These are phyloP conservation scores for Vitis hybrid DNA, from an alignment of 177 flowering plant species.

Conservation along the genomic window DNA sequence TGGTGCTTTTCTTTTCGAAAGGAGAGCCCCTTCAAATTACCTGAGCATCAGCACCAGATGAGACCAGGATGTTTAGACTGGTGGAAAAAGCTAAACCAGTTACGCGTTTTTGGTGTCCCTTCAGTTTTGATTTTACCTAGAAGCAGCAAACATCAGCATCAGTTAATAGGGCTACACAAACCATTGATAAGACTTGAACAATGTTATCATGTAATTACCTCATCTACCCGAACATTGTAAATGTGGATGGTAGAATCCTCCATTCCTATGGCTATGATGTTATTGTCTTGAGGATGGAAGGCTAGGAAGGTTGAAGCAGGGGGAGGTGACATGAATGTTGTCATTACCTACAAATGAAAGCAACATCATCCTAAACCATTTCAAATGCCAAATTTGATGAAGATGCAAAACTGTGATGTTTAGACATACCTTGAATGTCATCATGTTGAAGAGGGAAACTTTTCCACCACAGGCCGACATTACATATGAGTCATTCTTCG, in stretches of 20 bases:
- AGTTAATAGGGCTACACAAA: neutral
- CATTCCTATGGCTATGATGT: conserved; percentile 93
- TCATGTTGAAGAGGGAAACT: conserved; percentile 91
- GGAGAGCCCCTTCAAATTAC: conserved; percentile 31
- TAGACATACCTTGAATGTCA: conserved; percentile 81
- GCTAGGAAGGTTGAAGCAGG: conserved; percentile 91
- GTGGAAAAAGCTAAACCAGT: conserved; percentile 88
- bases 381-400: neutral
- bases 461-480: conserved; percentile 95
- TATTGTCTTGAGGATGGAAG: conserved; percentile 94
- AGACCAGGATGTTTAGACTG: conserved; percentile 70
- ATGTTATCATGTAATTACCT: conserved; percentile 42
- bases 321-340: conserved; percentile 92
- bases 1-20: neutral
- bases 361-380: neutral
- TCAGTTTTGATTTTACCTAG: conserved; percentile 78
- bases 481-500: conserved; percentile 95
- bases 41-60: conserved; percentile 96
- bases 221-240: conserved; percentile 85
- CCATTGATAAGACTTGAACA: neutral
- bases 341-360: conserved; percentile 68
- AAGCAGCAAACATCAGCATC: conserved; percentile 6
- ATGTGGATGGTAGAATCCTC: conserved; percentile 90
- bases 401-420: neutral
- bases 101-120: conserved; percentile 85